Evolutionary conservation across 305 asterid species (phyloP).

Genomic region (Solanum hybrid): DNA sequence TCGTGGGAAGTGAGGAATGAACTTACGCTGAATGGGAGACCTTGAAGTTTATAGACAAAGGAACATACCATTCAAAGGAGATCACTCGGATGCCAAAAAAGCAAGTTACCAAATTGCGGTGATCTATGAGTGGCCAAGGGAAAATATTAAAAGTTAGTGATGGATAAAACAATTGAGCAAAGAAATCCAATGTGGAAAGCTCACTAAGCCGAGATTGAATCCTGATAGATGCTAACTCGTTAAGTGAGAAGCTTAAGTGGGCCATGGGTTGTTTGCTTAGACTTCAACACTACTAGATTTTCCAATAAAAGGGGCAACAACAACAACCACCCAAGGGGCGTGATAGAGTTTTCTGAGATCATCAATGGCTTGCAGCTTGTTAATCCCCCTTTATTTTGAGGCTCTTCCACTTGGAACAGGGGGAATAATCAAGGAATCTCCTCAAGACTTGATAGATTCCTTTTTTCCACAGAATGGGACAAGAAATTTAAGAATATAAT

Average conservation of each 20-base stretch:
- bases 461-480: background rate
- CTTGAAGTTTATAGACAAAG: background rate
- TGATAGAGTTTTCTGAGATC: background rate
- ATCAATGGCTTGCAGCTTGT: background rate
- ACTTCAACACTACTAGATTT: background rate
- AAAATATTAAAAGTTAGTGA: background rate
- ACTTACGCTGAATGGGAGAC: background rate
- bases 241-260: background rate
- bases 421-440: background rate
- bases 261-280: background rate
- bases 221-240: background rate
- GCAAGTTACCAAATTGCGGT: background rate
- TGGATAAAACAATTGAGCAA: background rate
- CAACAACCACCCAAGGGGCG: background rate
- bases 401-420: background rate
- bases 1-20: background rate
- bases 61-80: background rate
- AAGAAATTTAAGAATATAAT: background rate
- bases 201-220: background rate
- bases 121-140: background rate
- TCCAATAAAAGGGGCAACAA: background rate
- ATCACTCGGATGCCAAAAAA: background rate
- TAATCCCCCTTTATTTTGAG: background rate
- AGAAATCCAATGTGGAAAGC: background rate
- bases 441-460: background rate